Evolutionary conservation across 805 yeast species (phyloP), one percentile per base, ranked within the genome.

Genomic region (Kodamaea restingae): DNA sequence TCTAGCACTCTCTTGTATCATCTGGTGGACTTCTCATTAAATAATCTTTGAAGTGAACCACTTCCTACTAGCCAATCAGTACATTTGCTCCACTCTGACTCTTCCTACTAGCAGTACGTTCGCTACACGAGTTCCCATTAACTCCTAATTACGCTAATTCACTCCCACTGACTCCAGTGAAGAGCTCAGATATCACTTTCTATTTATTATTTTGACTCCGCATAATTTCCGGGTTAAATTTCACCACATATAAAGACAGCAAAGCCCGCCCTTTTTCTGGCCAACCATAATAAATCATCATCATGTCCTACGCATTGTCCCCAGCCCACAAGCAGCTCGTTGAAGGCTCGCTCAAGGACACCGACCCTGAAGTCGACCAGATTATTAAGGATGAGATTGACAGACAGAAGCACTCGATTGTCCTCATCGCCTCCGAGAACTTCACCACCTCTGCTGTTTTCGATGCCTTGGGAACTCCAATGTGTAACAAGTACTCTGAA

Each of bases 401-500:
- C 54, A 82, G 98, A 68, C 98, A 91, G 71, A 84, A 81, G 70
- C 85, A 84, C 61, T 88, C 96, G 20, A 81, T 91, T 58, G 88
- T 91, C 30, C 73, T 91, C 64, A 91, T 91, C 63, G 95, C 98
- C 15, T 84, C 95, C 32, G 98, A 91, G 63, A 91, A 91, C 68
- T 91, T 90, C 75, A 91, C 98, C 41, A 85, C 97, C 36, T 85
- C 83, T 51, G 83, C 96, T 17, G 98, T 91, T 22, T 85, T 91
- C 79, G 96, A 91, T 61, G 79, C 88, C 36, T 75, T 91, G 56
- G 98, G 98, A 49, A 84, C 96, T 18, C 95, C 87, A 61, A 88
- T 91, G 96, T 90, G 86, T 65, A 91, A 91, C 78, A 91, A 91
- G 72, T 91, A 91, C 70, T 88, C 97, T 8, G 98, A 91, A 68